phyloP scores from a whole-genome alignment of 176 grass and related monocot species.

The Phoenix roebelenii region DNA sequence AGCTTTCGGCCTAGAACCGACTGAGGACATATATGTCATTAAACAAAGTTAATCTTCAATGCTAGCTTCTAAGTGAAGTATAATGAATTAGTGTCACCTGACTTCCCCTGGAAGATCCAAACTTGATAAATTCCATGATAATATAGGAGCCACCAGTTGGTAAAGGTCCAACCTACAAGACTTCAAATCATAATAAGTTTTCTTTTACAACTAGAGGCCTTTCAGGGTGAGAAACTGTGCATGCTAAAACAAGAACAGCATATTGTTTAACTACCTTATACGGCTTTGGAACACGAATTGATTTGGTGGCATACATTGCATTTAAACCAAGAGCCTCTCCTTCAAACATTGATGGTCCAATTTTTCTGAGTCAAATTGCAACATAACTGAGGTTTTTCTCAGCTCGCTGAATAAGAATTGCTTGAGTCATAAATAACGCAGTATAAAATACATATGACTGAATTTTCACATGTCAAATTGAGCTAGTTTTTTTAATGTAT shows the following conservation, averaged over 20 bases:
- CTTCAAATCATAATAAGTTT: too few species aligned
- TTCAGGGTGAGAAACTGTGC: too few species aligned
- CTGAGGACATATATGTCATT: constrained; percentile 26
- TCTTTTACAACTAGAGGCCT: neutral
- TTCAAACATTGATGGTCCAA: constrained; percentile 88
- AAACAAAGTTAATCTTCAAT: neutral
- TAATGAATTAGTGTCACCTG: constrained; percentile 50
- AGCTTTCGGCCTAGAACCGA: constrained; percentile 65
- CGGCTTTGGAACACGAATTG: constrained; percentile 82
- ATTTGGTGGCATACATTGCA: constrained; percentile 79
- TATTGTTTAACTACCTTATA: constrained; percentile 43
- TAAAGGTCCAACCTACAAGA: constrained; percentile 54
- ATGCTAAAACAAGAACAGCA: too few species aligned
- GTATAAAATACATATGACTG: too few species aligned
- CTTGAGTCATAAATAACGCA: too few species aligned
- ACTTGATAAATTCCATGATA: constrained; percentile 94
- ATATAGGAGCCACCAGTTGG: constrained; percentile 83
- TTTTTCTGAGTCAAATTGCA: constrained; percentile 33
- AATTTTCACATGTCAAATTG: too few species aligned
- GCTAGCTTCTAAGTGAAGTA: constrained; percentile 2
- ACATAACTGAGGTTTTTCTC: neutral
- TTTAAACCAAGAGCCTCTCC: constrained; percentile 79
- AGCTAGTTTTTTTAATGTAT: too few species aligned
- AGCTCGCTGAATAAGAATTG: too few species aligned
- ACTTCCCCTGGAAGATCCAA: constrained; percentile 56